A percentile compares a stretch with the other conserved stretches of the same genome.
Conservation (phyloP, 345 rosid species). For the Dimocarpus longan region DNA sequence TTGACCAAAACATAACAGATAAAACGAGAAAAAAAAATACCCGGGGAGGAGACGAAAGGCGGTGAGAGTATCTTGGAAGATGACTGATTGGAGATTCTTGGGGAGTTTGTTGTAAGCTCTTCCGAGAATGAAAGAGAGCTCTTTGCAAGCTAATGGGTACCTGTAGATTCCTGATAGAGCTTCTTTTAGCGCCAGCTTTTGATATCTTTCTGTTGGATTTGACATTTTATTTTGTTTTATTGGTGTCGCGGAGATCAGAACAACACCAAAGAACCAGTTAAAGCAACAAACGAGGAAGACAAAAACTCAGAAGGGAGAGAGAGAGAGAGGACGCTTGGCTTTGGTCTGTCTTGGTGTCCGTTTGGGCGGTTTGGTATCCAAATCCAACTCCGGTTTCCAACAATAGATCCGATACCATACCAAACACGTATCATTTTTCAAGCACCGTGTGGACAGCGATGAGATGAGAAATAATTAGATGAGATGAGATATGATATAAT, state of each 20-base stretch:
- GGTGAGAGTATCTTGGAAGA: constrained; percentile 66
- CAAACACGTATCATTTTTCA: too few species aligned
- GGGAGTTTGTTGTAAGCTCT: constrained; percentile 53
- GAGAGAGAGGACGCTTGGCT: too few species aligned
- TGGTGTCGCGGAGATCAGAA: not conserved
- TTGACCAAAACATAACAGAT: not conserved
- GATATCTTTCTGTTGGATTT: constrained; percentile 52
- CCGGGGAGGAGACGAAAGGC: constrained; percentile 80
- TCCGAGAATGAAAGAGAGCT: constrained; percentile 59
- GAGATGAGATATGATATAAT: too few species aligned
- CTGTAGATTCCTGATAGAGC: constrained; percentile 43
- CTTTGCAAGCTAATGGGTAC: constrained; percentile 73
- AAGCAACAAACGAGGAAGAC: not conserved
- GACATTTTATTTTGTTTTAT: constrained; percentile 35
- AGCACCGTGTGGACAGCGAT: too few species aligned
- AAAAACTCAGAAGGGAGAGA: too few species aligned
- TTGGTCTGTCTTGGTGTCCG: too few species aligned
- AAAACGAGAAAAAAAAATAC: constrained; percentile 36
- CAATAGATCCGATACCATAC: too few species aligned
- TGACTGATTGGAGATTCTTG: constrained; percentile 57
- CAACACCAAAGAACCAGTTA: not conserved
- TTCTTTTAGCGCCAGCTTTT: constrained; percentile 48
- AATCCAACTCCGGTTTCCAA: too few species aligned
- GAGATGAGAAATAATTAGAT: too few species aligned
- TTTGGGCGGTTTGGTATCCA: too few species aligned